Evolutionary conservation across 257 asterid genomes (phyloP), one percentile per base, ranked within the genome.

Genomic region (Gardenia jasminoides): DNA sequence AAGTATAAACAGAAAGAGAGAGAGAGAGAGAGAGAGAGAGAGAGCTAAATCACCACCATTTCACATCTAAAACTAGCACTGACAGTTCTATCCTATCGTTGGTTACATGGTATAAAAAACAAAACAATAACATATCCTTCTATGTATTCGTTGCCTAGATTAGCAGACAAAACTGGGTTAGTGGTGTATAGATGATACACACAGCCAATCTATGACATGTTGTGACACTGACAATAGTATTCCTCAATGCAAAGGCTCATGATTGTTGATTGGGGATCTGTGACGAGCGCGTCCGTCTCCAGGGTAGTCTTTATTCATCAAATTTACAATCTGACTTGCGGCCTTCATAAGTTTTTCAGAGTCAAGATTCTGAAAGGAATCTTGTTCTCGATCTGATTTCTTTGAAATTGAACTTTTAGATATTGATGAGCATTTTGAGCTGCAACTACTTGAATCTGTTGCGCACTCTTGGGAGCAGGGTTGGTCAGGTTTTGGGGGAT

Each of bases 191-290:
- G 13, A 15, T 9, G 20, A 73, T 19, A 36, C 12, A 67, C 28
- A 39, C 20, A 67, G 48, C 70, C 43, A 65, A 65, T 26, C 76
- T 15, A 7, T 28, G 66, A 22, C 70, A 61, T 31, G 1, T 20
- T 39, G 56, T 22, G 16, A 16, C 0, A 30, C 44, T 17, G 3
- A 26, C 10, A 10, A 3, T 52, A 1, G 17, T 56, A 26, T 36
- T 64, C 11, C 47, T 76, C 15, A 56, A 58, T 79, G 81, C 44
- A 76, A 65, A 43, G 82, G 81, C 44, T 66, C 73, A 12, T 22
- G 80, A 58, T 83, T 80, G 65, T 76, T 80, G 66, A 83, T 80
- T 39, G 82, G 82, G 13, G 79, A 36, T 66, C 70, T 83, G 6
- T 56, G 77, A 33, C 26, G 70, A 3, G 67, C 72, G 20, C 47